Base-by-base conservation (phyloP, 768 basidiomycete species). In the Leccinum subgranulosum region DNA sequence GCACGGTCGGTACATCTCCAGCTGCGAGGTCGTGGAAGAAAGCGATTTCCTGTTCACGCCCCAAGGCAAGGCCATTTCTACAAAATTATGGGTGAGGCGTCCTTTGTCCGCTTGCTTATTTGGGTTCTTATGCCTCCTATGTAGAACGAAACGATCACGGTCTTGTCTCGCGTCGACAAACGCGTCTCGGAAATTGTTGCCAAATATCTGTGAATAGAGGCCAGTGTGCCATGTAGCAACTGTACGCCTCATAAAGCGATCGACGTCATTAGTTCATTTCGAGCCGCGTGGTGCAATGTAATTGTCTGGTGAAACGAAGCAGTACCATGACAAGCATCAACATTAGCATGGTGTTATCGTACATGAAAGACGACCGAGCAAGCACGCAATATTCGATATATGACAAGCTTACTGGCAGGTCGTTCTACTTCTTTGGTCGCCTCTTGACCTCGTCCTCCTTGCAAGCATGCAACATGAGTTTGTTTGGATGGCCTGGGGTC, bases 391-490 rank as follows among this genome's bases (percentile, higher is more conserved):
- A 56, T 36, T 53, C 23, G 39, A 29, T 4, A 11, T 53, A 50
- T 54, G 39, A 57, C 63, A 57, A 36, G 48, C 43, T 46, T 8
- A 48, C 47, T 34, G 41, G 25, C 48, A 46, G 14, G 3, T 55
- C 23, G 7, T 52, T 25, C 54, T 74, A 72, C 56, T 74, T 74
- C 56, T 72, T 72, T 19, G 71, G 71, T 55, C 81, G 76, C 76
- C 87, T 88, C 74, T 83, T 90, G 55, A 92, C 88, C 73, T 93
- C 91, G 21, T 93, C 91, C 51, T 93, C 90, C 72, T 91, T 92
- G 77, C 87, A 88, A 21, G 86, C 84, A 67, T 92, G 90, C 63
- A 94, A 67, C 84, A 90, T 87, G 63, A 94, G 71, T 73, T 93
- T 92, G 76, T 92, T 92, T 17, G 86, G 84, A 53, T 75, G 74